Evolutionary conservation across 2,329 filamentous ascomycete species (phyloP).

Genomic region (Trichothecium roseum): DNA sequence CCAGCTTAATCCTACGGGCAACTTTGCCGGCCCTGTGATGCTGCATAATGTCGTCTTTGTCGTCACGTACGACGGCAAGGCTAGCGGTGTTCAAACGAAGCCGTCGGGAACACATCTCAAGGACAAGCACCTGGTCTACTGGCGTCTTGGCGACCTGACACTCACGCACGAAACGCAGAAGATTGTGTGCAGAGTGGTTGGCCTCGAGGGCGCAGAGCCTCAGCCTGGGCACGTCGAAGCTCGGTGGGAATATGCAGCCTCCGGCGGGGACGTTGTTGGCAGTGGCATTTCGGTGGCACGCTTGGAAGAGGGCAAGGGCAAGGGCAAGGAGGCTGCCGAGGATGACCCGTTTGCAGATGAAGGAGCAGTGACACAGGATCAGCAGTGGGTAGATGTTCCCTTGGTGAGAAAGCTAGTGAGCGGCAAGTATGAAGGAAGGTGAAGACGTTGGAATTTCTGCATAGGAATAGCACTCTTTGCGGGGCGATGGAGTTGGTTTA

Average conservation of each 20-base stretch:
- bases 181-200: constrained; percentile 70
- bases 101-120: constrained; percentile 70
- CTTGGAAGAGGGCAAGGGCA: constrained; percentile 37
- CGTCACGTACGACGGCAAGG: constrained; percentile 59
- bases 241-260: constrained; percentile 55
- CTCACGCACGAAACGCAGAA: constrained; percentile 57
- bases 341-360: constrained; percentile 62
- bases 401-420: constrained; percentile 57
- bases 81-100: constrained; percentile 63
- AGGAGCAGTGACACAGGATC: constrained; percentile 13
- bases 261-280: constrained; percentile 27
- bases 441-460: constrained; percentile 1
- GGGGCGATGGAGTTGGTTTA: too few relatives aligned
- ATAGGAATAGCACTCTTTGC: not conserved
- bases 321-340: constrained; percentile 36
- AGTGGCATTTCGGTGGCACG: constrained; percentile 58
- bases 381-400: constrained; percentile 57
- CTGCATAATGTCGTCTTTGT: constrained; percentile 66
- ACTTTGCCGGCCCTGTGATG: constrained; percentile 28
- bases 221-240: constrained; percentile 72
- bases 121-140: constrained; percentile 69
- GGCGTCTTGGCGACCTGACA: constrained; percentile 68
- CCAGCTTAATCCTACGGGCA: constrained; percentile 63
- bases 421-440: constrained; percentile 60
- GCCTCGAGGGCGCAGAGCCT: constrained; percentile 60